Evolutionary conservation across 768 basidiomycete genomes (phyloP).

Genomic region (Cyathus striatus): DNA sequence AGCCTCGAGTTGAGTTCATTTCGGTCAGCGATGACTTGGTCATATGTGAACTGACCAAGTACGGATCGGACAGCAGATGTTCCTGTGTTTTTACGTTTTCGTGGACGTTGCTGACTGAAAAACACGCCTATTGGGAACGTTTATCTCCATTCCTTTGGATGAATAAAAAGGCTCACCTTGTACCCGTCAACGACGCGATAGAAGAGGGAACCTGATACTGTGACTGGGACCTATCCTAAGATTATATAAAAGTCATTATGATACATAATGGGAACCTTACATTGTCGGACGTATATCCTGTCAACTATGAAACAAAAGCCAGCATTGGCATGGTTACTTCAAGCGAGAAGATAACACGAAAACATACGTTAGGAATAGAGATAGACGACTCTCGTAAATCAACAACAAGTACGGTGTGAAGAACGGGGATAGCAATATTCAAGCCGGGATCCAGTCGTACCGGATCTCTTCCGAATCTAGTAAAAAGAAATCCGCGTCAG

Average conservation of each 20-base stretch:
- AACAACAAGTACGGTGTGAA: slow-evolving; percentile 38
- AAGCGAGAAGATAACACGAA: not conserved
- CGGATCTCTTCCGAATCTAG: slow-evolving; percentile 40
- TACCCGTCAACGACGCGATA: slow-evolving; percentile 48
- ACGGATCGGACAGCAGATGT: slow-evolving; percentile 52
- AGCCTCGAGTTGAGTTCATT: slow-evolving; percentile 46
- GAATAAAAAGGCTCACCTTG: slow-evolving; percentile 27
- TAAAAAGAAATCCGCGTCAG: not conserved
- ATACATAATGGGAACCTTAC: slow-evolving; percentile 6
- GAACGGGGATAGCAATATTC: slow-evolving; percentile 37
- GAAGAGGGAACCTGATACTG: slow-evolving; percentile 50
- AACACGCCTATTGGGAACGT: slow-evolving; percentile 46
- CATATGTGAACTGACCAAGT: slow-evolving; percentile 44
- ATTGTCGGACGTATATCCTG: slow-evolving; percentile 29
- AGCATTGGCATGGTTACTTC: not conserved
- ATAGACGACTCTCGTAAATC: slow-evolving; percentile 46
- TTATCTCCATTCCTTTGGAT: no score
- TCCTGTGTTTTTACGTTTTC: slow-evolving; percentile 46
- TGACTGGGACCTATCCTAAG: slow-evolving; percentile 39
- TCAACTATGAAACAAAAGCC: slow-evolving; percentile 13
- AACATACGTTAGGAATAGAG: slow-evolving; percentile 34
- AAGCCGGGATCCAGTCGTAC: slow-evolving; percentile 40
- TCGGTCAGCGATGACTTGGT: slow-evolving; percentile 49
- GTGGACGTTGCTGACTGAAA: slow-evolving; percentile 42
- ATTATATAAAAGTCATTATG: not conserved